Conservation (phyloP, 83 land plant genomes). For the Diphasiastrum complanatum region DNA sequence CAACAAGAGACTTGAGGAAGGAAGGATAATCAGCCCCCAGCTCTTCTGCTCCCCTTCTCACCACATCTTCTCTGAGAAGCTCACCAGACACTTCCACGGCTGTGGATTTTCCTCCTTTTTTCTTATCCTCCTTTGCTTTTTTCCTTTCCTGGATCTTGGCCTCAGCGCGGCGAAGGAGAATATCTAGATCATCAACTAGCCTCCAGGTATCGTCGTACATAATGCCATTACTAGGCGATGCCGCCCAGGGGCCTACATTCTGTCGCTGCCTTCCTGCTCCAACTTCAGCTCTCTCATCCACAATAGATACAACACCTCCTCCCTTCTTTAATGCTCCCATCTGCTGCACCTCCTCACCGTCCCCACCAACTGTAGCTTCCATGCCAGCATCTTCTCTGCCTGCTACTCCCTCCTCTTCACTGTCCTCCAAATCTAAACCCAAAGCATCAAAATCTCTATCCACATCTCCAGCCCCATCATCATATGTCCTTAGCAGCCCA, state of each 20-base stretch:
- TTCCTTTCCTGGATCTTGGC: slow-evolving; percentile 44
- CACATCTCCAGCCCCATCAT: slow-evolving; percentile 99
- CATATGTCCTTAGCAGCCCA: slow-evolving; percentile 83
- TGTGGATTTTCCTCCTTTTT: no score
- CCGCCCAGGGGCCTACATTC: slow-evolving; percentile 63
- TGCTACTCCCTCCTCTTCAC: slow-evolving; percentile 6
- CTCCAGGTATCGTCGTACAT: slow-evolving; percentile 81
- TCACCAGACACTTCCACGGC: no score
- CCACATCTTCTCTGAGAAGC: no score
- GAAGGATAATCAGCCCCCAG: slow-evolving; percentile 44
- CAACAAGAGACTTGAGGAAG: slow-evolving; percentile 53
- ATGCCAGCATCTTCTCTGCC: background rate
- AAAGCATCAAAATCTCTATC: slow-evolving; percentile 96
- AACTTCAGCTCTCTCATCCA: slow-evolving; percentile 37
- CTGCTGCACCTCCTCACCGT: no score
- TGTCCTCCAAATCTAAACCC: slow-evolving; percentile 35
- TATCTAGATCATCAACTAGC: slow-evolving; percentile 77
- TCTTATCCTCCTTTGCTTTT: slow-evolving; percentile 46
- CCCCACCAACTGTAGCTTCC: no score
- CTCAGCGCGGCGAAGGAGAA: slow-evolving; percentile 48
- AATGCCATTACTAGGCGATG: slow-evolving; percentile 64
- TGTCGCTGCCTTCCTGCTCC: slow-evolving; percentile 17
- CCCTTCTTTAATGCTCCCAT: background rate
- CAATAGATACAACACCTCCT: slow-evolving; percentile 22
- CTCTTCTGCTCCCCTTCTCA: slow-evolving; percentile 40